Conservation (phyloP, 495 filamentous ascomycete species). For the Talaromyces thailandensis region DNA sequence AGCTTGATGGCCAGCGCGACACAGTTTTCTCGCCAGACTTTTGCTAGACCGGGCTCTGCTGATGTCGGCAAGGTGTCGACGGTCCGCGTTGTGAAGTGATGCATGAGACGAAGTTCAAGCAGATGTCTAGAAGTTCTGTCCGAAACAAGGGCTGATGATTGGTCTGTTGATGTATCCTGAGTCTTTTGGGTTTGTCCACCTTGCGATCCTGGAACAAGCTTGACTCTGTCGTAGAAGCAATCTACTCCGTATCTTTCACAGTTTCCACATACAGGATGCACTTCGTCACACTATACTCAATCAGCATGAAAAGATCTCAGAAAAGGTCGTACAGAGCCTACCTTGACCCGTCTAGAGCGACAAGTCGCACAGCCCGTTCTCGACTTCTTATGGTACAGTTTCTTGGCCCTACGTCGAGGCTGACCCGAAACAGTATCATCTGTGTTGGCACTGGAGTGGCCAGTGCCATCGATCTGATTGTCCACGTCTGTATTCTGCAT, state of each 20-base stretch:
- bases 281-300: neutral
- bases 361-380: neutral
- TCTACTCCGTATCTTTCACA: neutral
- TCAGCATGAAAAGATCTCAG: neutral
- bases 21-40: slow-evolving; percentile 16
- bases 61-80: neutral
- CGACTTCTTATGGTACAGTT: neutral
- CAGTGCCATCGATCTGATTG: neutral
- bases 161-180: neutral
- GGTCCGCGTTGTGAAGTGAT: neutral
- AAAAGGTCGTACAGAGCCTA: neutral
- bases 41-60: neutral
- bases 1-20: slow-evolving; percentile 21
- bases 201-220: neutral
- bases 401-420: neutral
- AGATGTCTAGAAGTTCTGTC: neutral
- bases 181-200: neutral
- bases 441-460: neutral
- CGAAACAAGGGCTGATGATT: neutral
- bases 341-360: neutral
- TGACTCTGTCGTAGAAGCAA: neutral
- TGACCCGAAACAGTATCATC: neutral
- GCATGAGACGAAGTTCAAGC: neutral
- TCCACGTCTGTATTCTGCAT: neutral
- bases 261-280: neutral